Conservation (phyloP, 371 early-diverging fungal genomes). For the Mortierella sp. region DNA sequence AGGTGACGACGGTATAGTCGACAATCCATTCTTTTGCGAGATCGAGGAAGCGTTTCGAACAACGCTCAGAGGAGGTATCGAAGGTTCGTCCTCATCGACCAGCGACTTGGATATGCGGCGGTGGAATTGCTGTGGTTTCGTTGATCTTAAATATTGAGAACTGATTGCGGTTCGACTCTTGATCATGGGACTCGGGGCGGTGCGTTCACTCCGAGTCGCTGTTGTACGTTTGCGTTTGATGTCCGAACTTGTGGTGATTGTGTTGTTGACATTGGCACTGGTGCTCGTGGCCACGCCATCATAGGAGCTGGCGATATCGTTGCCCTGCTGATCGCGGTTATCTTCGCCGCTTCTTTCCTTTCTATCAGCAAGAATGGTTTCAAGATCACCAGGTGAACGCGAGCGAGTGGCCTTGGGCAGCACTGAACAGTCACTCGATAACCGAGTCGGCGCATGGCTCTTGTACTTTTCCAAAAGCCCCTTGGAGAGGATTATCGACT, state of each 20-base stretch:
- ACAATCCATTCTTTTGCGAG: not conserved
- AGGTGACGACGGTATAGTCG: no score
- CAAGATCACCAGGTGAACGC: not conserved
- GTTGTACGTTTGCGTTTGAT: not conserved
- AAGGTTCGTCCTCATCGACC: not conserved
- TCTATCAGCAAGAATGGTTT: no score
- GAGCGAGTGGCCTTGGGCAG: not conserved
- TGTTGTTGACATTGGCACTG: not conserved
- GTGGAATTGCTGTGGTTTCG: conserved; percentile 14
- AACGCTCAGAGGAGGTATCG: not conserved
- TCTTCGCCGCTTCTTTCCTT: no score
- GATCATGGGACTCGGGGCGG: conserved; percentile 4
- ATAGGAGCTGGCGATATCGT: no score
- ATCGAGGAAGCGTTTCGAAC: not conserved
- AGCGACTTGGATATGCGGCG: conserved; percentile 5
- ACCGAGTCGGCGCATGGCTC: not conserved
- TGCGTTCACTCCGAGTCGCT: not conserved
- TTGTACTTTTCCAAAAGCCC: not conserved
- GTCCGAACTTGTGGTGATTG: not conserved
- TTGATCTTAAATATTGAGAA: not conserved
- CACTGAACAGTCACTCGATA: not conserved
- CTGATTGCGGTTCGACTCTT: conserved; percentile 3
- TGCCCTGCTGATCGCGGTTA: no score
- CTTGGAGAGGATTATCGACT: not conserved
- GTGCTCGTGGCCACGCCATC: no score